phyloP scores from a whole-genome alignment of 148 eudicot genomes.

The Camellia lanceoleosa region DNA sequence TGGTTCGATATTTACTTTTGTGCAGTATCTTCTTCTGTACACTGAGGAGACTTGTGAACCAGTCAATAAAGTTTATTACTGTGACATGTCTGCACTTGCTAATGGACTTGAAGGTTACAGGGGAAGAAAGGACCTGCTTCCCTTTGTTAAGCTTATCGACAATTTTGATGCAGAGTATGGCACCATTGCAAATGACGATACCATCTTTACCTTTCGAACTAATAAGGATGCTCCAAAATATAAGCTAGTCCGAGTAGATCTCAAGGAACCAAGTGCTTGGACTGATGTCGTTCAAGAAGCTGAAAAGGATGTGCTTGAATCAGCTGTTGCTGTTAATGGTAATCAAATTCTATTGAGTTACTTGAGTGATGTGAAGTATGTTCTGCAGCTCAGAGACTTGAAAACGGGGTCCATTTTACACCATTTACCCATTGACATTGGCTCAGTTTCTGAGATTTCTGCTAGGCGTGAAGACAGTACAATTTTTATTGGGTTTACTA shows the following conservation, averaged over 20 bases:
- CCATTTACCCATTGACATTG: constrained; percentile 83
- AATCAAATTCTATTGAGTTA: constrained; percentile 73
- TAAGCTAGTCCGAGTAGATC: constrained; percentile 80
- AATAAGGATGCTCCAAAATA: constrained; percentile 91
- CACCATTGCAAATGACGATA: constrained; percentile 72
- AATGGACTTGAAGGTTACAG: constrained; percentile 70
- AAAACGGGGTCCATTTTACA: constrained; percentile 61
- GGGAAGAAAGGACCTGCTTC: constrained; percentile 60
- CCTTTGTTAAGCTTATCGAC: constrained; percentile 80
- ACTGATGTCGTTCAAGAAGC: constrained; percentile 67
- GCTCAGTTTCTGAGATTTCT: constrained; percentile 70
- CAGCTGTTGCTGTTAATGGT: constrained; percentile 65
- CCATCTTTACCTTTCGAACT: constrained; percentile 75
- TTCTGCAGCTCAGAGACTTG: constrained; percentile 80
- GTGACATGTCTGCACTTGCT: constrained; percentile 58
- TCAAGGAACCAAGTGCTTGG: constrained; percentile 70
- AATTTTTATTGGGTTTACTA: constrained; percentile 65
- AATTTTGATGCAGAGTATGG: constrained; percentile 75
- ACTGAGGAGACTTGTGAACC: constrained; percentile 72
- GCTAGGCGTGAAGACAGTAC: constrained; percentile 58
- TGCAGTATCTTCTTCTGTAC: constrained; percentile 80
- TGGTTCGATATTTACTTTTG: constrained; percentile 2
- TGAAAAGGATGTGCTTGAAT: constrained; percentile 84
- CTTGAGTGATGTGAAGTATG: constrained; percentile 79
- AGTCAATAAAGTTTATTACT: constrained; percentile 75